Evolutionary conservation across 352 stramenopile genomes (phyloP), one percentile per base, ranked within the genome.

Genomic region (Phytophthora agathidicida): DNA sequence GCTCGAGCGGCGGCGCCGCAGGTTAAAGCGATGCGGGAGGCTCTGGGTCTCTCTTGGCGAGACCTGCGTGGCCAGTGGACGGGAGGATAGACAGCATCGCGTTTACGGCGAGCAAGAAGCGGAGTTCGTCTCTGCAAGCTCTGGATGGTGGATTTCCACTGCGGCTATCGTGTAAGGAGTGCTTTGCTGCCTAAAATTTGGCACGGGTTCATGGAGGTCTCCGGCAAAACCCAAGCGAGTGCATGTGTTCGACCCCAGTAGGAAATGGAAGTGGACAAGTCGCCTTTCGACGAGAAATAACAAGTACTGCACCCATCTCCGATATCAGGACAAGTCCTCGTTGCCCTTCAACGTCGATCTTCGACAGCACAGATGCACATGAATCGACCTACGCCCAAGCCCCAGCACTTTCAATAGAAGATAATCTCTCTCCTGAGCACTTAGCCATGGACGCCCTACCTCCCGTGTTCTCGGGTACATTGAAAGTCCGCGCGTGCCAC

Each of bases 401-500:
- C 51, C 43, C n/a, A 37, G 46, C 42, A 36, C 22, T 26, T 35
- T 45, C 19, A 43, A 44, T 49, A 48, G 27, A 31, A 23, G 55
- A 43, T 50, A 31, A 38, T 22, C 22, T 44, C 24, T 58, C 20
- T 42, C 38, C 32, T 27, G 19, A 41, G 2, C 35, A 60, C 20
- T 53, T 63, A 39, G 31, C 22, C 11, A 75, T 75, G 66, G 44
- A 71, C 46, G 36, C 49, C 10, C 54, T 51, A 10, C 60, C 61
- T 23, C 27, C 49, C 9, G 53, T 64, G 31, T 75, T 64, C 45
- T 68, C 66, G 11, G 61, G 60, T 33, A 75, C 60, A 13, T 39
- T 75, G n/a, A 65, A 68, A 68, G 55, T 71, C 35, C 60, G 37
- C 26, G 20, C 28, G 7, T 75, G 51, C 13, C 55, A 57, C 26